Percentiles rank a stretch among this genome's conserved stretches.
Evolutionary conservation across 331 rosid species (phyloP).

Genomic region (Malus hybrid): DNA sequence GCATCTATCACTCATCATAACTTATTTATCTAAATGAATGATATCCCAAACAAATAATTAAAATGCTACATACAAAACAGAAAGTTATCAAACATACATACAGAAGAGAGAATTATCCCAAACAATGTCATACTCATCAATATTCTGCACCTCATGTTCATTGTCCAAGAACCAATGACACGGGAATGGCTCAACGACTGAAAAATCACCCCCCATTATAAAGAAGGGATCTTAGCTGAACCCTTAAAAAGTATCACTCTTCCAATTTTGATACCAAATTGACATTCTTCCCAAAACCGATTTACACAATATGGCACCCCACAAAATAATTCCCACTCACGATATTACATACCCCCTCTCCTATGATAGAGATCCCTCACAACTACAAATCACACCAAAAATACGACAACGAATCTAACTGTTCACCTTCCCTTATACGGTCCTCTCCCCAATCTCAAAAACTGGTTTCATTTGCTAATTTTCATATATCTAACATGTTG

Average conservation of each 20-base stretch:
- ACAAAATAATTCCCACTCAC: background rate
- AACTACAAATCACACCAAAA: background rate
- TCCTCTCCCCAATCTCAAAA: background rate
- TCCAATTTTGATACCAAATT: background rate
- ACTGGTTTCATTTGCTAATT: background rate
- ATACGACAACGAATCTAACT: background rate
- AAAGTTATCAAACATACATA: background rate
- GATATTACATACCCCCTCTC: background rate
- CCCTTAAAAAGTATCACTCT: background rate
- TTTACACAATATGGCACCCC: background rate
- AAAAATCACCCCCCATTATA: background rate
- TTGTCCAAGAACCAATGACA: background rate
- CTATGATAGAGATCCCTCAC: background rate
- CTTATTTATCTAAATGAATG: background rate
- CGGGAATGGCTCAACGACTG: background rate
- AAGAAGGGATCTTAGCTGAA: background rate
- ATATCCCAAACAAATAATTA: background rate
- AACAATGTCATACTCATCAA: background rate
- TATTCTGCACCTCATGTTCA: background rate
- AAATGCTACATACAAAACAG: background rate
- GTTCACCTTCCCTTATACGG: background rate
- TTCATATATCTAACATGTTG: background rate
- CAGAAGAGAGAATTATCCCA: background rate
- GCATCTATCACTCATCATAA: background rate
- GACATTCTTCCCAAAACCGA: background rate